phyloP scores from a whole-genome alignment of 179 eudicot genomes.

The Beta corolliflora region DNA sequence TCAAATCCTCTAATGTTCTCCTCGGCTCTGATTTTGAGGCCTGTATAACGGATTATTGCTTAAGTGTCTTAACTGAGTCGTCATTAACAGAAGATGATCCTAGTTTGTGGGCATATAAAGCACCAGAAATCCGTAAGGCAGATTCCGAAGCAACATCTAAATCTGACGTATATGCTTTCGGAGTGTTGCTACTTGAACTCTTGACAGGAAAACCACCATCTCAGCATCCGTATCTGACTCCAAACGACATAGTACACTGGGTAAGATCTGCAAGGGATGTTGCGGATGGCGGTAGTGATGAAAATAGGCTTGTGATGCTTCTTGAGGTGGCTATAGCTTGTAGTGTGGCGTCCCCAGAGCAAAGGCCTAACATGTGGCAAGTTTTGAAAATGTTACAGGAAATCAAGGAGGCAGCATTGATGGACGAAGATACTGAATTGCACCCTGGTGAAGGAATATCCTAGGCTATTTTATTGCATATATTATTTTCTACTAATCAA shows the following conservation, averaged over 20 bases:
- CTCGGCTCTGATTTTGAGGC: constrained; percentile 61
- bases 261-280: constrained; percentile 42
- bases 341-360: constrained; percentile 36
- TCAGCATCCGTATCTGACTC: constrained; percentile 39
- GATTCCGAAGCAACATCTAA: constrained; percentile 28
- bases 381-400: constrained; percentile 60
- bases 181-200: constrained; percentile 60
- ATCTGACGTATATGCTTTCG: constrained; percentile 63
- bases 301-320: constrained; percentile 55
- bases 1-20: constrained; percentile 61
- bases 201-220: constrained; percentile 54
- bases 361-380: constrained; percentile 54
- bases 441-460: constrained; percentile 12
- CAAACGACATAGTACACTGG: constrained; percentile 47
- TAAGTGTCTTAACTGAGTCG: constrained; percentile 30
- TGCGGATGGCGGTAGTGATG: constrained; percentile 36
- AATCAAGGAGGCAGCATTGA: constrained; percentile 41
- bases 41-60: constrained; percentile 47
- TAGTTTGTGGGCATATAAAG: constrained; percentile 35
- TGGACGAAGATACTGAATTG: constrained; percentile 30
- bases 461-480: not conserved
- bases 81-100: constrained; percentile 20
- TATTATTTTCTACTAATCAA: not conserved
- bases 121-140: constrained; percentile 47
- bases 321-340: constrained; percentile 58